Percentiles rank a stretch among this genome's conserved stretches.
phyloP scores from a whole-genome alignment of 345 rosid genomes.

The Gossypium bickii region DNA sequence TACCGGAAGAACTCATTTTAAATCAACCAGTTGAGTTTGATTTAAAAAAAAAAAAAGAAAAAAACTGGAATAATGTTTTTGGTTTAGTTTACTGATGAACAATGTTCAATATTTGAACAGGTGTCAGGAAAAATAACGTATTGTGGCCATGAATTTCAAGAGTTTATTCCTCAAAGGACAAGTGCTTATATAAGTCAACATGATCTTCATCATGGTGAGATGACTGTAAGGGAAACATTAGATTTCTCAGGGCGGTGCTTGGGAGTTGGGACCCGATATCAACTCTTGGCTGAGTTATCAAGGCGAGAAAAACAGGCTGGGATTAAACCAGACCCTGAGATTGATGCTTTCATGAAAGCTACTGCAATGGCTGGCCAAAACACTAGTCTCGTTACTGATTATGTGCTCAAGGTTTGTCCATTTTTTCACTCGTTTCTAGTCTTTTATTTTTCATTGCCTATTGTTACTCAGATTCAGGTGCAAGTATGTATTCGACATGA shows the following conservation, averaged over 20 bases:
- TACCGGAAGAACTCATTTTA: no score
- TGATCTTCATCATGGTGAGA: slow-evolving; percentile 60
- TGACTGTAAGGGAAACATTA: slow-evolving; percentile 59
- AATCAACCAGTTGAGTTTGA: not conserved
- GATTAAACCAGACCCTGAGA: slow-evolving; percentile 52
- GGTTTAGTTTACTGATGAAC: not conserved
- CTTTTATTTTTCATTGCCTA: no score
- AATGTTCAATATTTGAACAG: slow-evolving; percentile 17
- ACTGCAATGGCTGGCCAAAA: slow-evolving; percentile 41
- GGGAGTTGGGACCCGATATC: slow-evolving; percentile 50
- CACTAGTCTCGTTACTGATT: slow-evolving; percentile 45
- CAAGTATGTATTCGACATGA: no score
- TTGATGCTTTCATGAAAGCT: slow-evolving; percentile 71
- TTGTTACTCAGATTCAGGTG: not conserved
- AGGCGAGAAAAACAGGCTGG: slow-evolving; percentile 48
- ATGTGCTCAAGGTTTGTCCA: slow-evolving; percentile 49
- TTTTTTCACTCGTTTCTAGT: not conserved
- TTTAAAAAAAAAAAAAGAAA: not conserved
- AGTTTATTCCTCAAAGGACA: slow-evolving; percentile 56
- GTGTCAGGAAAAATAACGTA: slow-evolving; percentile 42
- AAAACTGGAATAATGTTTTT: not conserved
- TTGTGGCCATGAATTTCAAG: slow-evolving; percentile 44
- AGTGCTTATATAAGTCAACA: slow-evolving; percentile 60
- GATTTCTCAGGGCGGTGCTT: slow-evolving; percentile 57
- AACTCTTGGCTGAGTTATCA: slow-evolving; percentile 40